Percentiles rank a stretch among this genome's conserved stretches.
phyloP scores from a whole-genome alignment of 495 filamentous ascomycete species.

The Neurospora sp. region DNA sequence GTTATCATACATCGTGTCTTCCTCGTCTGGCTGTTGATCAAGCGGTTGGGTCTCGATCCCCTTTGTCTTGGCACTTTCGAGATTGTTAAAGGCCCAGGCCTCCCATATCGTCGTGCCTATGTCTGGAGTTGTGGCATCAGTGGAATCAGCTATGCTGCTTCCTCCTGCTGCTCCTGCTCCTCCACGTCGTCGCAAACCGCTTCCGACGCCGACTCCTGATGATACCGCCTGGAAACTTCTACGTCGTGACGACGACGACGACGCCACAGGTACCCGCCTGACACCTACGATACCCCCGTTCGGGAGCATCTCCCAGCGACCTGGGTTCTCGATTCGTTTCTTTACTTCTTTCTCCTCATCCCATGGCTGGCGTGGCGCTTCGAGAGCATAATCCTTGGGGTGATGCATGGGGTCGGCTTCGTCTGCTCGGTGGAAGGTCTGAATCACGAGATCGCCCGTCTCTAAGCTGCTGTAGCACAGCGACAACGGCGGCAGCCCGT shows the following conservation, averaged over 20 bases:
- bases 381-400: slow-evolving; percentile 14
- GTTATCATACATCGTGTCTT: slow-evolving; percentile 15
- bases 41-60: slow-evolving; percentile 29
- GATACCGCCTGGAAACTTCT: not conserved
- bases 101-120: slow-evolving; percentile 45
- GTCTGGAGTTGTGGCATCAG: not conserved
- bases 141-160: not conserved
- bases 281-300: slow-evolving; percentile 42
- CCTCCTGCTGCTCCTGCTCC: not conserved
- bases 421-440: slow-evolving; percentile 42
- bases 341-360: slow-evolving; percentile 25
- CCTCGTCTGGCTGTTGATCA: slow-evolving; percentile 16
- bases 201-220: slow-evolving; percentile 2
- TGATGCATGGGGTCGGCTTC: slow-evolving; percentile 34
- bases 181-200: slow-evolving; percentile 16
- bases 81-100: slow-evolving; percentile 50
- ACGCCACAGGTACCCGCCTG: slow-evolving; percentile 14
- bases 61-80: slow-evolving; percentile 21
- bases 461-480: slow-evolving; percentile 44
- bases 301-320: slow-evolving; percentile 36
- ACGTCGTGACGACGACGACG: slow-evolving; percentile 2
- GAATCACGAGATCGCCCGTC: slow-evolving; percentile 43
- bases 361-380: slow-evolving; percentile 29
- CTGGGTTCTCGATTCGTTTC: slow-evolving; percentile 35
- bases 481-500: slow-evolving; percentile 41